Percentiles rank a stretch among this genome's conserved stretches.
Evolutionary conservation across 1,284 basidiomycete species (phyloP).

Genomic region (Ceratobasidium theobromae): DNA sequence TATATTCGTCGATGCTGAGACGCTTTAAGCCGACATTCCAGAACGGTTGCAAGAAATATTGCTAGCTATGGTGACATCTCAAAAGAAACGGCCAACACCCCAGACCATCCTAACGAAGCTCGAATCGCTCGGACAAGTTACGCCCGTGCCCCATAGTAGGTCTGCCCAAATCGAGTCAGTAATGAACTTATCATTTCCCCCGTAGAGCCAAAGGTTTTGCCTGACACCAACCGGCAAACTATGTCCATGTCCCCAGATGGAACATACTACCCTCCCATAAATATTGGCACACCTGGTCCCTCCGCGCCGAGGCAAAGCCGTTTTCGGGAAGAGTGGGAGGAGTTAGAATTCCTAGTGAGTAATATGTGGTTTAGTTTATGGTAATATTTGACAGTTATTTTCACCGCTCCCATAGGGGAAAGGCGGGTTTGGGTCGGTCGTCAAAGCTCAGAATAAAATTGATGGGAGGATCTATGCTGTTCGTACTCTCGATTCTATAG

Average conservation of each 20-base stretch:
- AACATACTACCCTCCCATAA: slow-evolving; percentile 9
- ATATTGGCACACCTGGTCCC: not conserved
- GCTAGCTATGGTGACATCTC: slow-evolving; percentile 33
- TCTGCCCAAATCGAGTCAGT: not conserved
- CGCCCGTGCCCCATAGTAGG: slow-evolving; percentile 22
- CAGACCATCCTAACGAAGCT: slow-evolving; percentile 10
- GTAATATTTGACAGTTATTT: not conserved
- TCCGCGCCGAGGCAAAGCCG: slow-evolving; percentile 49
- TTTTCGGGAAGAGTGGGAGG: slow-evolving; percentile 85
- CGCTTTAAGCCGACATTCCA: slow-evolving; percentile 31
- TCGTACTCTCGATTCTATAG: not conserved
- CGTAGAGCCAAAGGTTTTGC: slow-evolving; percentile 14
- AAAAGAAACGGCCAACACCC: slow-evolving; percentile 32
- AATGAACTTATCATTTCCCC: not conserved
- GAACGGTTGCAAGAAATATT: slow-evolving; percentile 27
- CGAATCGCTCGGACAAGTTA: slow-evolving; percentile 25
- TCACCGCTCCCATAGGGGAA: slow-evolving; percentile 59
- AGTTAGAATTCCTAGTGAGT: slow-evolving; percentile 69
- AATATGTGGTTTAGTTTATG: not conserved
- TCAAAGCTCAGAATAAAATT: slow-evolving; percentile 85
- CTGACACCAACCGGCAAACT: not conserved
- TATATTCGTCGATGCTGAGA: slow-evolving; percentile 41
- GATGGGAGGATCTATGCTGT: slow-evolving; percentile 45
- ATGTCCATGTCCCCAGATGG: slow-evolving; percentile 27
- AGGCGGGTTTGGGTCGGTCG: slow-evolving; percentile 91